These are phyloP conservation scores for Sporobolus alterniflorus DNA, from an alignment of 202 grass and related monocot genomes.

Conservation along the genomic window DNA sequence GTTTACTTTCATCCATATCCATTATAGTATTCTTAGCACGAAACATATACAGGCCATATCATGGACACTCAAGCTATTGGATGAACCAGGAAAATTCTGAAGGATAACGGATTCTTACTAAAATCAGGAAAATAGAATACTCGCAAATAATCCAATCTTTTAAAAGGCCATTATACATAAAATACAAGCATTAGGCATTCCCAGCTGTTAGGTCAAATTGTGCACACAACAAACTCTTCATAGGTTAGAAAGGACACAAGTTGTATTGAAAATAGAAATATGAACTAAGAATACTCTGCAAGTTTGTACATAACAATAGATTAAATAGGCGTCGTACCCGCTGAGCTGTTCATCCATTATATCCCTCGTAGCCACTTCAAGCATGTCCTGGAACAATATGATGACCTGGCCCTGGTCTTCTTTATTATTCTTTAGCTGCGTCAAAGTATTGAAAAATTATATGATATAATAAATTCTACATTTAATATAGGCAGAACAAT, in stretches of 20 bases:
- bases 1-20: not conserved
- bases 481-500: constrained; percentile 25
- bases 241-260: constrained; percentile 32
- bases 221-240: not conserved
- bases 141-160: not conserved
- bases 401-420: constrained; percentile 70
- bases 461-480: not conserved
- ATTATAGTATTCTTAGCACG: not conserved
- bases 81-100: not conserved
- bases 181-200: too few relatives aligned
- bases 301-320: constrained; percentile 22
- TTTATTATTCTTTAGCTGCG: constrained; percentile 71
- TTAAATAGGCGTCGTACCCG: constrained; percentile 44
- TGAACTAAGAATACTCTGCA: not conserved
- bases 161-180: not conserved
- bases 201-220: not conserved
- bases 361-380: constrained; percentile 95
- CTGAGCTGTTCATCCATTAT: constrained; percentile 76
- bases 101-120: not conserved
- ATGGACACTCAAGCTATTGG: not conserved
- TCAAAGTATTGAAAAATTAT: constrained; percentile 25
- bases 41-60: not conserved
- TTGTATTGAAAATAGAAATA: constrained; percentile 12
- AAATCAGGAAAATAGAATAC: constrained; percentile 1
- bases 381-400: constrained; percentile 94